Evolutionary conservation across 352 stramenopile genomes (phyloP), one percentile per base, ranked within the genome.

Genomic region (Achlya hypogyna): DNA sequence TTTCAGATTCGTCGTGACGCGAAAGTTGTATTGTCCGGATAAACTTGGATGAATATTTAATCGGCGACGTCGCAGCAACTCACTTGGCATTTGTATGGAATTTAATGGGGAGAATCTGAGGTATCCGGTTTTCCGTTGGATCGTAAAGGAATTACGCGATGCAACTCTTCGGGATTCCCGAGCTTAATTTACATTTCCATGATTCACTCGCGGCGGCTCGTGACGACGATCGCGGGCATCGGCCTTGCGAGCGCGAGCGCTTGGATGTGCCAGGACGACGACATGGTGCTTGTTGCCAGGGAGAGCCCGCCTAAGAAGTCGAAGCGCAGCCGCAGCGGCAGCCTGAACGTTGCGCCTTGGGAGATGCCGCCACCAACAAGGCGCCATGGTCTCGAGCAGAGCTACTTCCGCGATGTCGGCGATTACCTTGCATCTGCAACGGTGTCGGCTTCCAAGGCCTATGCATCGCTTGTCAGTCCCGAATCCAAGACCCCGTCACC

Each of bases 321-420:
- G 25, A 56, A 56, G 31, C 49, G 49, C 25, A 56, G 49, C 49
- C 49, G 49, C 25, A 31, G 8, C 49, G 25, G 25, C 8, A 56
- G 49, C 49, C 25, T 38, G 10, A 31, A 3, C 31, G 38, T n/a
- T n/a, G n/a, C 12, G 38, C 38, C 38, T 10, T 45, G 38, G 38
- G 38, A 45, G n/a, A 18, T 18, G 22, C 42, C 47, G 20, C 25
- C 43, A 22, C 42, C 22, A 25, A 29, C 35, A 69, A 73, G 82
- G 45, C 80, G 84, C 45, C 71, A 89, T 14, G 80, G 79, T 10
- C 72, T 88, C 64, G 79, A 89, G 51, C 82, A 91, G 72, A 91
- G 82, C 73, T 69, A 84, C 29, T 72, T 74, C 27, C 78, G 82
- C 47, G 79, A 91, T 45, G 62, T 91, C 38, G 82, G 79, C 31